Conservation (phyloP, 148 eudicot genomes). For the Cornus kousa region DNA sequence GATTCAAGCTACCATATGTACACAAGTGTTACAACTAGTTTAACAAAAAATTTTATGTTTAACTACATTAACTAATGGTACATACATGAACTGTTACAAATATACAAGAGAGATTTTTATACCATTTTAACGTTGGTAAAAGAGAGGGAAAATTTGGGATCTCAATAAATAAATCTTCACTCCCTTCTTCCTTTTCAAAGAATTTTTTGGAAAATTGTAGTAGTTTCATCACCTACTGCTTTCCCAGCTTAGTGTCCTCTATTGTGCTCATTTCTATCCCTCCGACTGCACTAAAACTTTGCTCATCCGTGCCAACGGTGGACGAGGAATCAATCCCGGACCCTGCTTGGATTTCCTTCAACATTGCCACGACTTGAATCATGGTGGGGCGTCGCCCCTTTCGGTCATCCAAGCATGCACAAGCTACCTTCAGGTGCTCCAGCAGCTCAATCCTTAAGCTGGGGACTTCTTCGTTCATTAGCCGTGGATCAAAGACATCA, state of each 20-base stretch:
- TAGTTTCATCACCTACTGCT: neutral
- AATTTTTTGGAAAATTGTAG: neutral
- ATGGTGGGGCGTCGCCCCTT: slow-evolving; percentile 77
- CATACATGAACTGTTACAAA: slow-evolving; percentile 40
- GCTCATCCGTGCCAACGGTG: slow-evolving; percentile 47
- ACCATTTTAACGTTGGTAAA: slow-evolving; percentile 17
- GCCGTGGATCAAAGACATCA: slow-evolving; percentile 65
- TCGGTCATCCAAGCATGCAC: slow-evolving; percentile 83
- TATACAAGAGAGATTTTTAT: slow-evolving; percentile 12
- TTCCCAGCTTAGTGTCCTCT: neutral
- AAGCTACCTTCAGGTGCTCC: slow-evolving; percentile 71
- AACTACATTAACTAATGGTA: slow-evolving; percentile 19
- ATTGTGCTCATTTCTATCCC: slow-evolving; percentile 14
- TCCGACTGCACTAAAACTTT: slow-evolving; percentile 37
- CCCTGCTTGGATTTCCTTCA: slow-evolving; percentile 89
- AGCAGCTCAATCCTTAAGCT: slow-evolving; percentile 64
- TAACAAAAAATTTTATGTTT: slow-evolving; percentile 20
- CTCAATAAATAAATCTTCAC: neutral
- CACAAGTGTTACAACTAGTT: slow-evolving; percentile 25
- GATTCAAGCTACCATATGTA: slow-evolving; percentile 26
- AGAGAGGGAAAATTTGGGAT: slow-evolving; percentile 24
- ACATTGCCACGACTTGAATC: slow-evolving; percentile 97
- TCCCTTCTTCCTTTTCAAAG: neutral
- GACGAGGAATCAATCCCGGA: slow-evolving; percentile 67
- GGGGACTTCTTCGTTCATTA: slow-evolving; percentile 62